These are phyloP conservation scores for Nymphaea thermarum DNA, from an alignment of 164 flowering plant genomes.

Conservation along the genomic window DNA sequence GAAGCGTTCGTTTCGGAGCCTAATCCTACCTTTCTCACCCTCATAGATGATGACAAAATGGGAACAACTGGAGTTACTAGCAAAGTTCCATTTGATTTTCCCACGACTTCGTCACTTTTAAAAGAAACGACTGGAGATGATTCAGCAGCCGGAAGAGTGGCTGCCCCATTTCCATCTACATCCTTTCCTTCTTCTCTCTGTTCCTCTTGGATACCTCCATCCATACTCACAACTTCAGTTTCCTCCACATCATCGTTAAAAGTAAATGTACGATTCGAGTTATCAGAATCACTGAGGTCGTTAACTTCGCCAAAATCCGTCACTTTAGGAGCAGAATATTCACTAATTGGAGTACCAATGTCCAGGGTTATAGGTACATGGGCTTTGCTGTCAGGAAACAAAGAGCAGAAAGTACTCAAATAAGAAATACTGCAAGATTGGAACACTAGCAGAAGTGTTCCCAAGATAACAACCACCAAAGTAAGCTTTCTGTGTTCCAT, in stretches of 20 bases:
- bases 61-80: neutral
- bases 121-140: neutral
- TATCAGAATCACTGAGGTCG: neutral
- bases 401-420: conserved; percentile 3
- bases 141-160: too few species aligned
- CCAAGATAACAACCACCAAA: conserved; percentile 12
- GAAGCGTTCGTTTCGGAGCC: neutral
- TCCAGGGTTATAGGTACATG: neutral
- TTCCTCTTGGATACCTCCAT: conserved; percentile 3
- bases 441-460: conserved; percentile 10
- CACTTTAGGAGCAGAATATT: conserved; percentile 1
- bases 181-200: conserved; percentile 1
- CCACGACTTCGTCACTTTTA: neutral
- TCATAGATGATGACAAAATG: neutral
- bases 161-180: neutral
- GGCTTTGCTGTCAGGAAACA: conserved; percentile 7
- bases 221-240: conserved; percentile 4
- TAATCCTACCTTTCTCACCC: neutral
- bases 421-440: conserved; percentile 16
- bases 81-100: neutral
- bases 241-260: conserved; percentile 2
- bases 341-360: conserved; percentile 1
- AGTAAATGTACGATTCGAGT: neutral
- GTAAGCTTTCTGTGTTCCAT: conserved; percentile 17
- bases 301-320: neutral